Evolutionary conservation across 2,329 filamentous ascomycete genomes (phyloP).

Genomic region (Fusarium transvaalense): DNA sequence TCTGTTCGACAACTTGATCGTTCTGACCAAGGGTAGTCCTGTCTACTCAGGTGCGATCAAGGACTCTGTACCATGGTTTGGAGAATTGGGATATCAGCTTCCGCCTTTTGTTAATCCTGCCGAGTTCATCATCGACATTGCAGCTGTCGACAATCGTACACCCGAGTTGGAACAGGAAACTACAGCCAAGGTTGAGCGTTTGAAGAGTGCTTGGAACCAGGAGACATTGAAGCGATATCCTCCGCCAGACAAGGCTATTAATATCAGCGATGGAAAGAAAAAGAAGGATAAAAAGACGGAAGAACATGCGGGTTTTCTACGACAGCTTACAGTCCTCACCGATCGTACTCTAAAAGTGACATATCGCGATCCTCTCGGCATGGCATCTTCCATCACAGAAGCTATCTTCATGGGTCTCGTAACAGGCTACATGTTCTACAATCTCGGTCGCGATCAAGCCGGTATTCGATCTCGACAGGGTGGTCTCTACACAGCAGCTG

Average conservation of each 20-base stretch:
- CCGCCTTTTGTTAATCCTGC: conserved; percentile 83
- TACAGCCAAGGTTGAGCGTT: conserved; percentile 67
- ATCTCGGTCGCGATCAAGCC: conserved; percentile 72
- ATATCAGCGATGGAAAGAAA: conserved; percentile 22
- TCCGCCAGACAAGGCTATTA: conserved; percentile 30
- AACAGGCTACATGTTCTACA: conserved; percentile 78
- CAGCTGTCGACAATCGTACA: conserved; percentile 79
- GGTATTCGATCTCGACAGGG: conserved; percentile 81
- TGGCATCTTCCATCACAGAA: conserved; percentile 77
- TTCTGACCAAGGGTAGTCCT: conserved; percentile 75
- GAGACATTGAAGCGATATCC: conserved; percentile 51
- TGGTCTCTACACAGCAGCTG: conserved; percentile 77
- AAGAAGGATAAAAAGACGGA: conserved; percentile 42
- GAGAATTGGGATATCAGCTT: conserved; percentile 68
- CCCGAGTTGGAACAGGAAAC: conserved; percentile 73
- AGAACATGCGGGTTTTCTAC: conserved; percentile 67
- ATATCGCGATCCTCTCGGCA: conserved; percentile 81
- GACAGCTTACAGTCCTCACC: conserved; percentile 75
- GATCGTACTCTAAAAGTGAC: conserved; percentile 78
- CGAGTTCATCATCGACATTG: conserved; percentile 80
- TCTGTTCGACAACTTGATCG: conserved; percentile 78
- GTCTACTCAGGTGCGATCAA: conserved; percentile 74
- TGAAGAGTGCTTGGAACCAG: conserved; percentile 71
- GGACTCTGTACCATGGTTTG: conserved; percentile 74
- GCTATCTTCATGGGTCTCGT: conserved; percentile 78